Percentiles rank a stretch among this genome's conserved stretches.
phyloP scores from a whole-genome alignment of 257 asterid genomes.

The Plantago ovata region DNA sequence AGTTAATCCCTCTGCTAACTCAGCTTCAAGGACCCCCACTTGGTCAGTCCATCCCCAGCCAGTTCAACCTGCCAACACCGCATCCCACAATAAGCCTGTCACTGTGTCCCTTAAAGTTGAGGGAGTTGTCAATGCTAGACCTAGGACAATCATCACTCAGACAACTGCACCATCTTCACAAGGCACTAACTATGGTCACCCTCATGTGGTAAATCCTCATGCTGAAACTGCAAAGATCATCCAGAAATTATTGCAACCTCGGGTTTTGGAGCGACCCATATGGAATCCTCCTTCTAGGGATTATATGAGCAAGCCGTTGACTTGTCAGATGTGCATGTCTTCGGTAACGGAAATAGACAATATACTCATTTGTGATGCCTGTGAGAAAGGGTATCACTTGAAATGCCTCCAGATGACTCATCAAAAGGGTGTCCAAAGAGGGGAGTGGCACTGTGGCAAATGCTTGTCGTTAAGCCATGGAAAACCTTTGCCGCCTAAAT shows the following conservation, averaged over 20 bases:
- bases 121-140: slow-evolving; percentile 46
- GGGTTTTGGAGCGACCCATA: slow-evolving; percentile 44
- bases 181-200: slow-evolving; percentile 38
- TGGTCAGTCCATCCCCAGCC: slow-evolving; percentile 74
- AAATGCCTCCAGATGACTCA: slow-evolving; percentile 71
- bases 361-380: slow-evolving; percentile 85
- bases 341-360: slow-evolving; percentile 57
- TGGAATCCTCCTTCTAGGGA: slow-evolving; percentile 95
- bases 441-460: slow-evolving; percentile 95
- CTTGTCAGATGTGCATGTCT: slow-evolving; percentile 71
- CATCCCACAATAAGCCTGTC: slow-evolving; percentile 43
- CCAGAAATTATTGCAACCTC: slow-evolving; percentile 66
- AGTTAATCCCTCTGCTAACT: slow-evolving; percentile 52
- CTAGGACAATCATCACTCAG: slow-evolving; percentile 51
- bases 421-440: slow-evolving; percentile 67
- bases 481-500: slow-evolving; percentile 92
- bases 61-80: slow-evolving; percentile 41
- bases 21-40: slow-evolving; percentile 53
- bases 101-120: slow-evolving; percentile 51
- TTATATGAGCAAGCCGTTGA: slow-evolving; percentile 73
- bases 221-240: slow-evolving; percentile 71
- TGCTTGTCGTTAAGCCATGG: slow-evolving; percentile 85
- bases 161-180: slow-evolving; percentile 44
- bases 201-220: slow-evolving; percentile 48
- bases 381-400: slow-evolving; percentile 93